These are phyloP conservation scores for rapeseed (Brassica napus) DNA, from an alignment of 345 rosid species.

Conservation along the genomic window DNA sequence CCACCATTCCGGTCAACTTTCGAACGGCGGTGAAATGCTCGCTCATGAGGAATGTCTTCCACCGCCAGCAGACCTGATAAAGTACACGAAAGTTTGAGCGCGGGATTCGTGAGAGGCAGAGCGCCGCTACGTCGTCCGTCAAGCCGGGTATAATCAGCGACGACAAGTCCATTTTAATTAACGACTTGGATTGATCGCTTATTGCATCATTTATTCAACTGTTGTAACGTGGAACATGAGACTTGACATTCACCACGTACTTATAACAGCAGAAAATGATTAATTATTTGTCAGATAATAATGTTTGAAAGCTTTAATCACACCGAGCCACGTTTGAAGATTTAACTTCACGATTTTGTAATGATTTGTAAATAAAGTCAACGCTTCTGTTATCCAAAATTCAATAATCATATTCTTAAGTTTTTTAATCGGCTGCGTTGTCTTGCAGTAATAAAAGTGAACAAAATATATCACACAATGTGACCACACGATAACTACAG, in stretches of 20 bases:
- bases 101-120: constrained; percentile 71
- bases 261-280: not conserved
- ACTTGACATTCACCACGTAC: not conserved
- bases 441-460: not conserved
- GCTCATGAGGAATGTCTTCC: constrained; percentile 73
- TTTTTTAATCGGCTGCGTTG: constrained; percentile 1
- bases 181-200: not conserved
- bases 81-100: constrained; percentile 53
- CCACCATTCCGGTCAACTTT: constrained; percentile 58
- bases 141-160: constrained; percentile 58
- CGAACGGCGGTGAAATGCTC: constrained; percentile 65
- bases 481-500: not conserved
- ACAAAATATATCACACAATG: constrained; percentile 4
- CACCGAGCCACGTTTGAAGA: not conserved
- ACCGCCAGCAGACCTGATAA: constrained; percentile 70
- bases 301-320: not conserved
- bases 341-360: not conserved
- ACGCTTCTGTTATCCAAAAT: not conserved
- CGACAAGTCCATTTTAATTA: not conserved
- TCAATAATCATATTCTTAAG: not conserved
- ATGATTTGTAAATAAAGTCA: not conserved
- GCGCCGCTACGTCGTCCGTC: constrained; percentile 80
- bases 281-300: too few species aligned
- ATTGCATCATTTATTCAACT: not conserved
- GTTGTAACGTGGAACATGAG: not conserved